Percentiles rank a stretch among this genome's conserved stretches.
phyloP scores from a whole-genome alignment of 768 basidiomycete genomes.

The Mycena olivaceomarginata region DNA sequence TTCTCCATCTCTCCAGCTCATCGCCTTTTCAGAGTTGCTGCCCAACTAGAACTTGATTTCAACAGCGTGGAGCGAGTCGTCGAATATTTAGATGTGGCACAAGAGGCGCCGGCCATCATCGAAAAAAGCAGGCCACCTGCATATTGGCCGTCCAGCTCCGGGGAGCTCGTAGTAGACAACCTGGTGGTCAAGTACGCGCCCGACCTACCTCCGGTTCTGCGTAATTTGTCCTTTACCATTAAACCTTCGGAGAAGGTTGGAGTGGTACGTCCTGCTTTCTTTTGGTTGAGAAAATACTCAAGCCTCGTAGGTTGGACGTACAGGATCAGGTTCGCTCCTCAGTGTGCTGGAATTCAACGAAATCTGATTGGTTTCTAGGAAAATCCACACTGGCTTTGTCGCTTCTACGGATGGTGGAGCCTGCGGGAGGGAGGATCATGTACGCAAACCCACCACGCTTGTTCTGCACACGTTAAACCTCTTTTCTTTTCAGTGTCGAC shows the following conservation, averaged over 20 bases:
- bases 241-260: slow-evolving; percentile 81
- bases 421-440: slow-evolving; percentile 74
- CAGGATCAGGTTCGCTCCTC: slow-evolving; percentile 73
- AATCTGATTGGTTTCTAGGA: slow-evolving; percentile 54
- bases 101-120: slow-evolving; percentile 80
- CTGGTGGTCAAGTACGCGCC: slow-evolving; percentile 79
- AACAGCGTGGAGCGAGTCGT: slow-evolving; percentile 85
- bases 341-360: neutral
- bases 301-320: slow-evolving; percentile 73
- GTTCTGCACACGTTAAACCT: neutral
- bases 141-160: slow-evolving; percentile 80
- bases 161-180: slow-evolving; percentile 74
- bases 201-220: slow-evolving; percentile 76
- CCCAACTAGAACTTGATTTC: slow-evolving; percentile 84
- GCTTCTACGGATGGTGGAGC: slow-evolving; percentile 79
- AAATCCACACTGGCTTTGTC: slow-evolving; percentile 77
- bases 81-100: slow-evolving; percentile 80
- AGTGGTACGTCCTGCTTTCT: slow-evolving; percentile 64
- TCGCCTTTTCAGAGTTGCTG: slow-evolving; percentile 68
- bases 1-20: slow-evolving; percentile 20
- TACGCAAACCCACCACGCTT: slow-evolving; percentile 53
- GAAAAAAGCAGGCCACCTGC: slow-evolving; percentile 78
- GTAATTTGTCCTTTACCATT: slow-evolving; percentile 74
- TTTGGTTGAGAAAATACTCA: neutral
- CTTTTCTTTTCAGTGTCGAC: slow-evolving; percentile 73